Evolutionary conservation across 2,329 filamentous ascomycete species (phyloP).

Genomic region (Mycosphaerella arachidis): DNA sequence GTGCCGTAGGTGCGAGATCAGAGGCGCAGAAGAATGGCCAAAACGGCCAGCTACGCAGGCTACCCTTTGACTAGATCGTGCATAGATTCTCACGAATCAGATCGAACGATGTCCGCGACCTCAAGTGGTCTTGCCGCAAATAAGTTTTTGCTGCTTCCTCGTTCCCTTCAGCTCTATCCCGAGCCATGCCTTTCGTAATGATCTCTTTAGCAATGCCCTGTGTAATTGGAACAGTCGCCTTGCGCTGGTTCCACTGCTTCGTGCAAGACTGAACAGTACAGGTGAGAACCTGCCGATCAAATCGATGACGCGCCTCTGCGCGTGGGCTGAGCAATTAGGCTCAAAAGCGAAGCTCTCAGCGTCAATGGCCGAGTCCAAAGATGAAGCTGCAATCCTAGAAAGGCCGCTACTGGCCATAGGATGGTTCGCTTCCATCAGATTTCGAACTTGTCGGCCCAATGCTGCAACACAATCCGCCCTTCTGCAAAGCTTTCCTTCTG

Average conservation of each 20-base stretch:
- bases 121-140: neutral
- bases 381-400: too few species aligned
- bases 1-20: conserved; percentile 82
- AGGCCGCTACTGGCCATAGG: too few species aligned
- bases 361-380: neutral
- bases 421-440: conserved; percentile 36
- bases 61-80: conserved; percentile 67
- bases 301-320: neutral
- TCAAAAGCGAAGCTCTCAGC: neutral
- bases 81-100: neutral
- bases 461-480: conserved; percentile 69
- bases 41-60: conserved; percentile 61
- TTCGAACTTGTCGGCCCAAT: conserved; percentile 75
- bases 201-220: too few species aligned
- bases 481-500: conserved; percentile 66
- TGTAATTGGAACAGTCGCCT: too few species aligned
- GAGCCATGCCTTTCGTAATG: neutral
- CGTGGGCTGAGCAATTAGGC: neutral
- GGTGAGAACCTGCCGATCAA: neutral
- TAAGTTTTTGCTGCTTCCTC: neutral
- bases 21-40: conserved; percentile 74
- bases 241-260: neutral
- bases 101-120: neutral
- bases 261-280: neutral
- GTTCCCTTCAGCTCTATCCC: neutral